Percentiles rank a stretch among this genome's conserved stretches.
Evolutionary conservation across 352 stramenopile species (phyloP).

Genomic region (Phytopythium cucurbitacearum): DNA sequence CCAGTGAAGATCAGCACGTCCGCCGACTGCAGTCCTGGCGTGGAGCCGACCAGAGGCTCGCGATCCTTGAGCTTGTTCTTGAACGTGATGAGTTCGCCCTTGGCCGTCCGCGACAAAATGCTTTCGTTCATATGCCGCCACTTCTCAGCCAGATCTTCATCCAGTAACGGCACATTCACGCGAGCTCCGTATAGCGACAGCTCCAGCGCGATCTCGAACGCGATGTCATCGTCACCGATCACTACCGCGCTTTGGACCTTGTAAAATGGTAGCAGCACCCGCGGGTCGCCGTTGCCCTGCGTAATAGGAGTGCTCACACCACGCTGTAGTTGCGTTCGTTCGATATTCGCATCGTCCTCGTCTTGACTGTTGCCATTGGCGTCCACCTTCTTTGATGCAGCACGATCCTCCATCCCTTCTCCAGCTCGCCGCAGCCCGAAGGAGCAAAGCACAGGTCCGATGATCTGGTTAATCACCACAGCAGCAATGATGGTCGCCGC

Average conservation of each 20-base stretch:
- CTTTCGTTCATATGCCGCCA: constrained; percentile 62
- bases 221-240: constrained; percentile 50
- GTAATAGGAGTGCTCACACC: constrained; percentile 3
- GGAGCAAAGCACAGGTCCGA: constrained; percentile 54
- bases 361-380: background rate
- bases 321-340: constrained; percentile 10
- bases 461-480: constrained; percentile 62
- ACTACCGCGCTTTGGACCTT: constrained; percentile 48
- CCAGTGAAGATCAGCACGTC: constrained; percentile 63
- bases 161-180: constrained; percentile 52
- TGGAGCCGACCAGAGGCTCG: constrained; percentile 4
- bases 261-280: constrained; percentile 38
- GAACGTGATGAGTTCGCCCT: constrained; percentile 58
- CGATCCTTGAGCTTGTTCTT: constrained; percentile 51
- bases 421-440: constrained; percentile 42
- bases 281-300: constrained; percentile 28
- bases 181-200: constrained; percentile 54
- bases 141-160: constrained; percentile 52
- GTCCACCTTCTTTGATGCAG: constrained; percentile 7
- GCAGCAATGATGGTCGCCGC: constrained; percentile 57
- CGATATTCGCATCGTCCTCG: background rate
- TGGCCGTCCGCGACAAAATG: constrained; percentile 45
- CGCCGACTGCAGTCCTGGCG: constrained; percentile 27
- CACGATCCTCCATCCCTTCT: constrained; percentile 32
- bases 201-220: constrained; percentile 58